These are phyloP conservation scores for Oryza glumipatula DNA, from an alignment of 176 grass and related monocot genomes.

Conservation along the genomic window DNA sequence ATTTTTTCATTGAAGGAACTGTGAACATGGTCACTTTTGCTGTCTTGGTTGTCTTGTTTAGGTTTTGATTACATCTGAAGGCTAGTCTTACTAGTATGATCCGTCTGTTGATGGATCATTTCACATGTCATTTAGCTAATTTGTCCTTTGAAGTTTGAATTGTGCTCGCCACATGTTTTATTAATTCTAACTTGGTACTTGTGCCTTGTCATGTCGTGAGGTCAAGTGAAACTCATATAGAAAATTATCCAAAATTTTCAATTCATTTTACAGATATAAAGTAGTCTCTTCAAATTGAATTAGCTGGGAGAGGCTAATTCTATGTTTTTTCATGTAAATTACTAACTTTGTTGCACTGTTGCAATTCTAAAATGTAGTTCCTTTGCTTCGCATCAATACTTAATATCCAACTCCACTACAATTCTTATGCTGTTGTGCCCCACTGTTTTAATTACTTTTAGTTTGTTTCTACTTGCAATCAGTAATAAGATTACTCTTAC, in stretches of 20 bases:
- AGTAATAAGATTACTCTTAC: conserved; percentile 5
- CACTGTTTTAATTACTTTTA: neutral
- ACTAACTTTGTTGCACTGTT: neutral
- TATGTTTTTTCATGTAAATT: neutral
- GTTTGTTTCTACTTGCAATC: neutral
- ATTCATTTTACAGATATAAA: conserved; percentile 8
- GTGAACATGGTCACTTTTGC: neutral
- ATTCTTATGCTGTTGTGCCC: neutral
- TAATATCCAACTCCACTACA: neutral
- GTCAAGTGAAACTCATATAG: neutral
- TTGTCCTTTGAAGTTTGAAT: neutral
- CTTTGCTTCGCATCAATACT: neutral
- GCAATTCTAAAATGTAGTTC: neutral
- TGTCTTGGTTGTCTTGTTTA: too few relatives aligned
- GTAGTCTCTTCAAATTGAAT: neutral
- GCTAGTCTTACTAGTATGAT: neutral
- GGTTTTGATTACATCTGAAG: neutral
- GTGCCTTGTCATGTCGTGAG: neutral
- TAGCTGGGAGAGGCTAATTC: neutral
- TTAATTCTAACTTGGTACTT: neutral
- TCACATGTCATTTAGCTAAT: neutral
- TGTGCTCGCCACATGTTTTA: neutral
- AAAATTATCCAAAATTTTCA: neutral
- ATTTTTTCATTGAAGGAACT: too few relatives aligned
- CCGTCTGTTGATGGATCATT: neutral